Evolutionary conservation across 2,329 filamentous ascomycete genomes (phyloP).

Genomic region (Colletotrichum aenigma): DNA sequence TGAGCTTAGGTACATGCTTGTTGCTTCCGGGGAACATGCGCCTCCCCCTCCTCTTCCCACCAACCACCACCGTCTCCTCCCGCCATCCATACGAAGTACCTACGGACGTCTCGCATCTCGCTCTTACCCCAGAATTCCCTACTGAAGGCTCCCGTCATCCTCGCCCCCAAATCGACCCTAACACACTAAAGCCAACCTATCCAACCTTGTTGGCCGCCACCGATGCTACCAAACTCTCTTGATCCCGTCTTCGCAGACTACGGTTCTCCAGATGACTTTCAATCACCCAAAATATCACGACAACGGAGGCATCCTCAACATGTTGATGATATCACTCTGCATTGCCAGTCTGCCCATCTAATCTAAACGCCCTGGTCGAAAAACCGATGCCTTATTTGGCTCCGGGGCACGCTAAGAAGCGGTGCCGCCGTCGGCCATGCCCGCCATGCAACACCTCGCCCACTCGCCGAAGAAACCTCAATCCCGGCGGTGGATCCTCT

Average conservation of each 20-base stretch:
- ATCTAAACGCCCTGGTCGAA: neutral
- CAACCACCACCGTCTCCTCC: neutral
- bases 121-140: neutral
- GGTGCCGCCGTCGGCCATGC: neutral
- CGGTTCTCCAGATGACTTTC: neutral
- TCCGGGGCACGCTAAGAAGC: neutral
- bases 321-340: conserved; percentile 1
- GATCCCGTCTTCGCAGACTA: neutral
- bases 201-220: neutral
- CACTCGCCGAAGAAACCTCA: neutral
- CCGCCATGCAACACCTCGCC: neutral
- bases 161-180: neutral
- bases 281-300: neutral
- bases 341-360: neutral
- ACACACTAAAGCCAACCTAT: neutral
- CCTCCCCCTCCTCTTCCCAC: neutral
- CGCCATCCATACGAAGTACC: neutral
- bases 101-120: neutral
- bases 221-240: neutral
- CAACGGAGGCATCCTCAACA: neutral
- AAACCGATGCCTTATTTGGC: neutral
- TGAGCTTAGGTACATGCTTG: neutral
- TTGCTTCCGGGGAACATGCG: neutral
- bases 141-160: neutral
- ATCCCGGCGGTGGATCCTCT: neutral